A percentile compares a stretch with the other conserved stretches of the same genome.
phyloP scores from a whole-genome alignment of 345 rosid species.

The Populus euphratica region DNA sequence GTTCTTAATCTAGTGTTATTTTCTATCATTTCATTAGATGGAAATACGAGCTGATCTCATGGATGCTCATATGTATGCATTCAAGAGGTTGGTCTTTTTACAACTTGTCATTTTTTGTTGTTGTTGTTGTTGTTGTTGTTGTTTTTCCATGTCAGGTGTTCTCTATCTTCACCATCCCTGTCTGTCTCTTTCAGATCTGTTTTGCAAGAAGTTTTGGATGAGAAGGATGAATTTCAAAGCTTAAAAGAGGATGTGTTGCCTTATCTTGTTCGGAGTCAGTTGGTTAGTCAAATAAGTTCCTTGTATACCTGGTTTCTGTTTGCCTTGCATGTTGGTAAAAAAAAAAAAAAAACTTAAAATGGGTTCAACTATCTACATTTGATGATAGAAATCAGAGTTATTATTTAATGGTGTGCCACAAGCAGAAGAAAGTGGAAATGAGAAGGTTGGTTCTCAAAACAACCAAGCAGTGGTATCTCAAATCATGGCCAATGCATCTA shows the following conservation, averaged over 20 bases:
- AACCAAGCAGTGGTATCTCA: constrained; percentile 48
- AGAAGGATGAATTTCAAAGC: constrained; percentile 70
- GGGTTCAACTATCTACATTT: constrained; percentile 10
- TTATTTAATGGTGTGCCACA: constrained; percentile 37
- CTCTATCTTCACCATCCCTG: neutral
- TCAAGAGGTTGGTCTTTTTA: constrained; percentile 65
- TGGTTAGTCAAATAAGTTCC: constrained; percentile 58
- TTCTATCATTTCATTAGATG: constrained; percentile 54
- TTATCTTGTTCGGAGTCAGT: constrained; percentile 85
- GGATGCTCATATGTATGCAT: constrained; percentile 96
- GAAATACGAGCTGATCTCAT: constrained; percentile 89
- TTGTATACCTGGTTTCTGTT: constrained; percentile 2
- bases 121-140: neutral
- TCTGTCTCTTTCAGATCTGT: constrained; percentile 49
- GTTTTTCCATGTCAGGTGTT: neutral
- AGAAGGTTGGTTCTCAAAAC: constrained; percentile 49
- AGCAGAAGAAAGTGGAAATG: constrained; percentile 67
- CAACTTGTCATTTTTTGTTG: neutral
- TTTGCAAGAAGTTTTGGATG: constrained; percentile 67
- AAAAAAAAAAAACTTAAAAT: neutral
- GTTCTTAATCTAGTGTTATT: constrained; percentile 12
- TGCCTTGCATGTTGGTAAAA: neutral
- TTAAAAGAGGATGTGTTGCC: constrained; percentile 83
- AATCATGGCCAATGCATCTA: constrained; percentile 70
- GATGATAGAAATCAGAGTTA: constrained; percentile 61